Evolutionary conservation across 1,284 basidiomycete species (phyloP).

Genomic region (Inonotus hispidus): DNA sequence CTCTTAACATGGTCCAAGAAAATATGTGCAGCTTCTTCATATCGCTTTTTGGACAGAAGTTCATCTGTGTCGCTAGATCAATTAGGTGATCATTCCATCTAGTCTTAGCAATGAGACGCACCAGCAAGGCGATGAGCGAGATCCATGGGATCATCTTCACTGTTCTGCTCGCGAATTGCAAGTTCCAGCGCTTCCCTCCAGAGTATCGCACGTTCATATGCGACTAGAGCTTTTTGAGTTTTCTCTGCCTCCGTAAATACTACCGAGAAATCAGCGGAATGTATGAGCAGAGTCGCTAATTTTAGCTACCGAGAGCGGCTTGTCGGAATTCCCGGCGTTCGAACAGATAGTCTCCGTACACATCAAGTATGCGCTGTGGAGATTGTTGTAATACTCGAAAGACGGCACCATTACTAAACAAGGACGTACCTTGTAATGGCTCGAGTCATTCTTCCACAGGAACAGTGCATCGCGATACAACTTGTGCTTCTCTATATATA

Average conservation of each 20-base stretch:
- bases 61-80: conserved; percentile 50
- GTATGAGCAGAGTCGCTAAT: neutral
- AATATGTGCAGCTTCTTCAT: conserved; percentile 77
- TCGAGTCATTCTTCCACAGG: conserved; percentile 64
- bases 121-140: conserved; percentile 75
- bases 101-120: conserved; percentile 30
- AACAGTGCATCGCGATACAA: conserved; percentile 71
- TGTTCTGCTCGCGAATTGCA: conserved; percentile 42
- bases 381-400: neutral
- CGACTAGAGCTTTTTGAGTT: conserved; percentile 70
- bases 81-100: neutral
- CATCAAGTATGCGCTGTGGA: conserved; percentile 54
- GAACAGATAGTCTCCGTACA: conserved; percentile 88
- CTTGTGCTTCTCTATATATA: conserved; percentile 76
- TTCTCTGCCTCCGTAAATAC: conserved; percentile 70
- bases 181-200: conserved; percentile 92
- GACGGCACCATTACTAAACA: neutral
- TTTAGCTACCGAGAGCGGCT: conserved; percentile 67
- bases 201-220: conserved; percentile 79
- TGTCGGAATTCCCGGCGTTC: conserved; percentile 81
- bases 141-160: conserved; percentile 49
- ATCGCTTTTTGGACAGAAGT: conserved; percentile 71
- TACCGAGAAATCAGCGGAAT: conserved; percentile 26
- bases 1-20: conserved; percentile 84
- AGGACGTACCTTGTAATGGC: conserved; percentile 49